Conservation (phyloP, 768 basidiomycete genomes). For the Wakefieldia striispora region DNA sequence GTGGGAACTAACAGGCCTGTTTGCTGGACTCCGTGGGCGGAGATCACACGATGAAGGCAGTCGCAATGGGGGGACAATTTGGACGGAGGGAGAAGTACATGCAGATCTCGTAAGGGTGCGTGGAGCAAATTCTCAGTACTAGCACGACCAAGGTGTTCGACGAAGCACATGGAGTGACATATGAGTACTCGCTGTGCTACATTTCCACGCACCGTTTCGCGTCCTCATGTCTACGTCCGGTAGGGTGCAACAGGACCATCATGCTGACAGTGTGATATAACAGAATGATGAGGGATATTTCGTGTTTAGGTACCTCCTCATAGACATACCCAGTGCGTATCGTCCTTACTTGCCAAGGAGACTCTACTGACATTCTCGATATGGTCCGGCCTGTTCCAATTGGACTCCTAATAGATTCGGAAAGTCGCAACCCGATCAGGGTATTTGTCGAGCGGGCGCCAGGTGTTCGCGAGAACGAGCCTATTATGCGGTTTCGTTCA, state of each 20-base stretch:
- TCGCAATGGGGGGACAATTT: constrained; percentile 42
- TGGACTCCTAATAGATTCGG: constrained; percentile 48
- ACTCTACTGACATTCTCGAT: background rate
- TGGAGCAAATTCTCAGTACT: constrained; percentile 12
- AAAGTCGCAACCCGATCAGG: constrained; percentile 57
- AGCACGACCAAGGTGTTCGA: background rate
- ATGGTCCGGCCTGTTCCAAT: constrained; percentile 7
- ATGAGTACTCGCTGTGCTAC: constrained; percentile 1
- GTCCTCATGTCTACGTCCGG: constrained; percentile 1
- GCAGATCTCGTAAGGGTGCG: constrained; percentile 73
- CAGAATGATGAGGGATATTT: constrained; percentile 79
- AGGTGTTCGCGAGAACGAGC: constrained; percentile 68
- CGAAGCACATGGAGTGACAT: background rate
- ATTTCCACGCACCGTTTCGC: background rate
- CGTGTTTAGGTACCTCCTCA: constrained; percentile 70
- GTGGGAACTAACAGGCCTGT: constrained; percentile 64
- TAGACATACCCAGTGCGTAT: constrained; percentile 75
- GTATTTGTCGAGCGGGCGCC: constrained; percentile 68
- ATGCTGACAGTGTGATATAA: constrained; percentile 10
- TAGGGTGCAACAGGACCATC: constrained; percentile 1
- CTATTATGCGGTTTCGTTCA: constrained; percentile 66
- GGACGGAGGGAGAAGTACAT: constrained; percentile 79
- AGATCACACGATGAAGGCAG: constrained; percentile 29
- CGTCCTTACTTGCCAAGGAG: constrained; percentile 18
- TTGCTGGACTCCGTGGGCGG: constrained; percentile 58